Evolutionary conservation across 495 filamentous ascomycete genomes (phyloP).

Genomic region (Daldinia grandis): DNA sequence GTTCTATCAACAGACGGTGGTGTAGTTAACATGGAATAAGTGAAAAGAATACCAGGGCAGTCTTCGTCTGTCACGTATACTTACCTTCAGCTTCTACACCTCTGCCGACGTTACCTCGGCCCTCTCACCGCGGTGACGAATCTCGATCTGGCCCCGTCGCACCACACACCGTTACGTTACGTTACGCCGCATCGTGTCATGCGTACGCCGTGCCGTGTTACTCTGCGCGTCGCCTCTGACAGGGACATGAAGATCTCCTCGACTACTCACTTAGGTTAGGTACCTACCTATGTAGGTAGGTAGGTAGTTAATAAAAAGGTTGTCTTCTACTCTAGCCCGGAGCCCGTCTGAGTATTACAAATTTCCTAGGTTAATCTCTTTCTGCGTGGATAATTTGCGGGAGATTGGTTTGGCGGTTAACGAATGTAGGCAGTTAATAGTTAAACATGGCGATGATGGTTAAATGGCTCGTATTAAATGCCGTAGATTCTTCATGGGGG

Average conservation of each 20-base stretch:
- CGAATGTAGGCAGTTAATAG: no score
- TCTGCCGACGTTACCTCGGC: neutral
- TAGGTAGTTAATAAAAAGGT: no score
- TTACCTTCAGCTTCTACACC: neutral
- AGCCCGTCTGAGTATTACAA: neutral
- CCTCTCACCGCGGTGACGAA: slow-evolving; percentile 10
- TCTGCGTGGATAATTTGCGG: neutral
- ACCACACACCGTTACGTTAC: neutral
- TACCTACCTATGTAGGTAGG: no score
- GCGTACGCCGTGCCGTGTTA: neutral
- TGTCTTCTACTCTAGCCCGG: neutral
- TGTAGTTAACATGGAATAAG: no score
- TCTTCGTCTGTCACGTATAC: no score
- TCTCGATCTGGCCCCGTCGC: slow-evolving; percentile 1
- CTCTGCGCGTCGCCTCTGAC: neutral
- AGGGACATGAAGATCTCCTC: neutral
- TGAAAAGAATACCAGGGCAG: no score
- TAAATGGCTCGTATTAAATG: neutral
- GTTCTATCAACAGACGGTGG: no score
- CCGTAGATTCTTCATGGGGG: slow-evolving; percentile 1
- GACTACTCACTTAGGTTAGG: neutral
- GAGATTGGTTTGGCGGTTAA: neutral
- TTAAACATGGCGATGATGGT: neutral
- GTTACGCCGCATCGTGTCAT: slow-evolving; percentile 1
- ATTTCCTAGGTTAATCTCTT: neutral